Base-by-base conservation (phyloP, 2,329 filamentous ascomycete genomes). In the Pezicula radicicola region DNA sequence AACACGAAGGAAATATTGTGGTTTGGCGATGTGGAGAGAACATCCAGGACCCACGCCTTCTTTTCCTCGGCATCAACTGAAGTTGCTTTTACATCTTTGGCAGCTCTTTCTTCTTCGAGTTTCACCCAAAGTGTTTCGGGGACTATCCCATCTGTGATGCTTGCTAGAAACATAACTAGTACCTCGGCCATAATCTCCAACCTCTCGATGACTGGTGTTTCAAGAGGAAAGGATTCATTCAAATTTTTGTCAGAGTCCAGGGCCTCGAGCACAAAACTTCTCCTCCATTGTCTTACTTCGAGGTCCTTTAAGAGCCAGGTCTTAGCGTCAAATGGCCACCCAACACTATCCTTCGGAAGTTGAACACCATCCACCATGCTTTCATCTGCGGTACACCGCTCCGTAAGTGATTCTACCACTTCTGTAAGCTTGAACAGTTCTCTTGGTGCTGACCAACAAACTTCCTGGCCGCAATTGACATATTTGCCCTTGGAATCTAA, bases 1-100 rank as follows among this genome's bases (percentile, higher is more conserved):
- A 97, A 91, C 2, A 96, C 88, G 63, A 97, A 96, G 0, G 88
- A 88, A 50, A 96, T 92, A 65, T 91, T 94, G 70, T 96, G 88
- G 46, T 87, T 86, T 0, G 91, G 88, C 0, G 83, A 79, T 2
- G 80, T 75, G 0, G 87, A 80, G 2, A 97, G 77, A 2, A 87
- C 79, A 59, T 97, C 92, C 5, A 96, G 80, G 2, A 94, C 72
- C 66, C 74, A 76, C 37, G 76, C 76, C 55, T 81, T 78, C 42
- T 79, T 74, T 43, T 85, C 82, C 51, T 87, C 83, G 40, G 67
- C 65, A 4, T 71, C 68, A 9, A 72, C 63, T 2, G 28, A 12
- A 19, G 73, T 68, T 2, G 66, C 68, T 35, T 75, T 76, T 1
- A 68, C 18, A 57, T 56, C 75, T 79, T 59, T 55, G 18, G 79